Percentiles rank a stretch among this genome's conserved stretches.
These are phyloP conservation scores for Monosporozyma siamensis DNA, from an alignment of 805 yeast genomes.

Conservation along the genomic window DNA sequence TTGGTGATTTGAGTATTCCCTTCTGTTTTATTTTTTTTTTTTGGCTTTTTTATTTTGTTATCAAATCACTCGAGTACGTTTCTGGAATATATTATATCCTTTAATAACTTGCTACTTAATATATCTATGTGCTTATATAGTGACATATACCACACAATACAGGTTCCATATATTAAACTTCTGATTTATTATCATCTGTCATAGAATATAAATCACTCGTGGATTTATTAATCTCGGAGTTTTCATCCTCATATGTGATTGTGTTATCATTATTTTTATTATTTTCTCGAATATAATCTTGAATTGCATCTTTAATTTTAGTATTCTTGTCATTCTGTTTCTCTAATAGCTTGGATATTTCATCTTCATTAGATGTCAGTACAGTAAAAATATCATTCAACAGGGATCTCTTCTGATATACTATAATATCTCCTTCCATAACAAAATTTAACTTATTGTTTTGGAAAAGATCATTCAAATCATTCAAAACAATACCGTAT, in stretches of 20 bases:
- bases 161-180: not conserved
- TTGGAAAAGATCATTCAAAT: slow-evolving; percentile 13
- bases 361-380: slow-evolving; percentile 1
- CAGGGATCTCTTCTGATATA: not conserved
- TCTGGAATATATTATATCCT: not conserved
- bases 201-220: not conserved
- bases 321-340: not conserved
- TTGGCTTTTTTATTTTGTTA: slow-evolving; percentile 1
- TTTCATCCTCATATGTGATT: not conserved
- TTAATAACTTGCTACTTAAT: not conserved
- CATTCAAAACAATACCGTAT: slow-evolving; percentile 11
- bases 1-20: no score
- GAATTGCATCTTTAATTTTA: slow-evolving; percentile 3
- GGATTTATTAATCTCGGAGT: not conserved
- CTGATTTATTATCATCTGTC: not conserved
- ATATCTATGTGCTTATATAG: not conserved
- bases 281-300: slow-evolving; percentile 2
- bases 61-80: no score
- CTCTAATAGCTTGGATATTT: slow-evolving; percentile 2
- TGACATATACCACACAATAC: not conserved
- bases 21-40: no score
- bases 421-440: slow-evolving; percentile 11
- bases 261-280: not conserved
- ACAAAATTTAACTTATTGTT: slow-evolving; percentile 8
- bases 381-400: slow-evolving; percentile 6